Conservation (phyloP, 2,329 filamentous ascomycete species). For the Fusarium oxysporum region DNA sequence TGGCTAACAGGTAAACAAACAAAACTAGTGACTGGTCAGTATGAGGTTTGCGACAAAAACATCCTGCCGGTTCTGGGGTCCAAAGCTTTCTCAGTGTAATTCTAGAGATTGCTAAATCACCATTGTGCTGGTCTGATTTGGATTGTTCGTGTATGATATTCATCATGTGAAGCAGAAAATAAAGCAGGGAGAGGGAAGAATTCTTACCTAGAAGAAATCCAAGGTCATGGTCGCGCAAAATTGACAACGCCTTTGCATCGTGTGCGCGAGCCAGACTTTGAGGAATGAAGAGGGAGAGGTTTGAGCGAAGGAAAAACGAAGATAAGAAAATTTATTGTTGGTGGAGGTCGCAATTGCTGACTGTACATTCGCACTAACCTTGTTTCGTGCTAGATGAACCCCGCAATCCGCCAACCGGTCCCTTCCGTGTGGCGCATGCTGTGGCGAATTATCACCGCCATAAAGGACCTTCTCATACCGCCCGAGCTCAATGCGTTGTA, state of each 20-base stretch:
- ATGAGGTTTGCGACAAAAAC: not conserved
- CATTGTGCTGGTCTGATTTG: constrained; percentile 70
- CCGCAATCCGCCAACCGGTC: constrained; percentile 40
- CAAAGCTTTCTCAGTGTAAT: constrained; percentile 65
- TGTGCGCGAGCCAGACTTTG: constrained; percentile 36
- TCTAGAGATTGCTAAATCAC: constrained; percentile 63
- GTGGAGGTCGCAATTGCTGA: constrained; percentile 41
- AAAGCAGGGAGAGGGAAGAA: not conserved
- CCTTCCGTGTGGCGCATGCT: constrained; percentile 50
- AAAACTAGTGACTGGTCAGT: constrained; percentile 33
- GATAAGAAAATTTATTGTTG: constrained; percentile 44
- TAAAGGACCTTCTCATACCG: constrained; percentile 40
- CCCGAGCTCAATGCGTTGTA: constrained; percentile 16
- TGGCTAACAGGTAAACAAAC: not conserved
- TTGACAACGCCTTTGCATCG: constrained; percentile 42
- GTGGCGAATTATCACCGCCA: constrained; percentile 46
- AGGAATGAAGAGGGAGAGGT: constrained; percentile 35
- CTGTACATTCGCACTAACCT: constrained; percentile 44
- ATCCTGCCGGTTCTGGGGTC: constrained; percentile 31
- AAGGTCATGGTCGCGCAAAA: constrained; percentile 21
- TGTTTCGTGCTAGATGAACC: constrained; percentile 22
- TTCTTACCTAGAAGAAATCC: constrained; percentile 42
- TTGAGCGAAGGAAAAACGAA: constrained; percentile 19
- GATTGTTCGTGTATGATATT: constrained; percentile 65
- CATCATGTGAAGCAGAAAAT: constrained; percentile 48